Base-by-base conservation (phyloP, 1,139 yeast species). In the Suhomyces anneliseae region DNA sequence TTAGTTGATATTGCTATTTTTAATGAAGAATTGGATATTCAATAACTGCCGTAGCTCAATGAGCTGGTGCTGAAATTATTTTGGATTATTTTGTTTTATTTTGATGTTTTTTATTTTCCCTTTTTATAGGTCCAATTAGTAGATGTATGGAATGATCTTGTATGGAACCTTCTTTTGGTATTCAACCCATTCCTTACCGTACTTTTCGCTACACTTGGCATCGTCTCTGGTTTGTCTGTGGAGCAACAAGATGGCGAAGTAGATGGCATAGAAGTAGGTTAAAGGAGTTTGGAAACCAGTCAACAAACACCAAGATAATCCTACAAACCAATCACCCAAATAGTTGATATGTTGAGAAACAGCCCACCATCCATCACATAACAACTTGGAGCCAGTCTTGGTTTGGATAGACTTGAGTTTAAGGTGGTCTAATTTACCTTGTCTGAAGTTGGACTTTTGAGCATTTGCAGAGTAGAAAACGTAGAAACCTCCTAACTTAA, bases 331-430 rank as follows among this genome's bases (percentile, higher is more conserved):
- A 69, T 93, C 99, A 36, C 99, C 99, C 52, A 92, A 78, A 68
- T 93, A 93, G 64, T 93, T 93, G 64, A 90, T 90, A 65, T 93
- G 99, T 57, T 96, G 96, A 7, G 96, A 84, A 36, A 76, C 67
- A 4, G 87, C 88, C 99, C 99, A 93, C 99, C 99, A 93, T 2
- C 98, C 97, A 58, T 90, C 95, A 48, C 83, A 79, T 45, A 93
- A 72, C 54, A 93, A 77, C 60, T 81, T 87, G 35, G 96, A 86
- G 1, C 96, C 96, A 11, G 88, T 82, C 32, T 77, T 72, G 1
- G 97, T 87, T 52, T 79, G 70, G 51, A 93, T 86, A 51, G 82
- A 85, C 57, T 82, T 79, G 62, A 87, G 70, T 47, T 85, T 77
- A 47, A 78, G 66, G 52, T 82, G 79, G 42, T 79, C 71, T 47